Percentiles rank a stretch among this genome's conserved stretches.
Conservation (phyloP, 257 asterid genomes). For the Forsythia suspensa region DNA sequence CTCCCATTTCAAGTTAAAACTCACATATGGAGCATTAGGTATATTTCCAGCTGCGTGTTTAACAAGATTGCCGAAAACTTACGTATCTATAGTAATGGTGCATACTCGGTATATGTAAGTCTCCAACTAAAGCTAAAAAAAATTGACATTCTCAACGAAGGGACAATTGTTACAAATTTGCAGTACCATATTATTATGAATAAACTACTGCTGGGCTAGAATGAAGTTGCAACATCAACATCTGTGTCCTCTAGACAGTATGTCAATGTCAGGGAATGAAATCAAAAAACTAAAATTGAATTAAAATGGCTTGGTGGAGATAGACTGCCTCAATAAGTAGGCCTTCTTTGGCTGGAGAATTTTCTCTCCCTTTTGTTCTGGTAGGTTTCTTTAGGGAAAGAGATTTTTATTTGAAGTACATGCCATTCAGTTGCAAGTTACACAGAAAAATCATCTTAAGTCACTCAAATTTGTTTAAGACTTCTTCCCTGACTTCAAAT, state of each 20-base stretch:
- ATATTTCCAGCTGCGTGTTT: background rate
- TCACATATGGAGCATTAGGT: background rate
- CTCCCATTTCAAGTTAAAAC: background rate
- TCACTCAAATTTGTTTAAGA: constrained; percentile 2
- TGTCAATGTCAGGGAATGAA: background rate
- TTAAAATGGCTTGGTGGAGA: background rate
- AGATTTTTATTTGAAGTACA: background rate
- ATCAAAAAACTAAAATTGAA: background rate
- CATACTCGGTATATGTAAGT: background rate
- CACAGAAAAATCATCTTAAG: background rate
- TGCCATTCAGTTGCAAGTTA: constrained; percentile 1
- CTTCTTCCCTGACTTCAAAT: background rate
- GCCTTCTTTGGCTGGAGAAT: background rate
- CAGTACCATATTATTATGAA: background rate
- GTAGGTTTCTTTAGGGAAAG: background rate
- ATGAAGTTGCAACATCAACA: background rate
- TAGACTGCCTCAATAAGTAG: background rate
- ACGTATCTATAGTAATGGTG: background rate
- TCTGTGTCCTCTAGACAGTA: constrained; percentile 10
- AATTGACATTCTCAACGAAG: background rate
- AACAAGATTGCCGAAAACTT: background rate
- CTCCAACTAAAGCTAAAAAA: background rate
- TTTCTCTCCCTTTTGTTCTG: background rate
- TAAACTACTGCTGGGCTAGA: background rate
- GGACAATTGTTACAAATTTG: background rate